These are phyloP conservation scores for Zygoascus bituminiphila DNA, from an alignment of 805 yeast genomes.

Conservation along the genomic window DNA sequence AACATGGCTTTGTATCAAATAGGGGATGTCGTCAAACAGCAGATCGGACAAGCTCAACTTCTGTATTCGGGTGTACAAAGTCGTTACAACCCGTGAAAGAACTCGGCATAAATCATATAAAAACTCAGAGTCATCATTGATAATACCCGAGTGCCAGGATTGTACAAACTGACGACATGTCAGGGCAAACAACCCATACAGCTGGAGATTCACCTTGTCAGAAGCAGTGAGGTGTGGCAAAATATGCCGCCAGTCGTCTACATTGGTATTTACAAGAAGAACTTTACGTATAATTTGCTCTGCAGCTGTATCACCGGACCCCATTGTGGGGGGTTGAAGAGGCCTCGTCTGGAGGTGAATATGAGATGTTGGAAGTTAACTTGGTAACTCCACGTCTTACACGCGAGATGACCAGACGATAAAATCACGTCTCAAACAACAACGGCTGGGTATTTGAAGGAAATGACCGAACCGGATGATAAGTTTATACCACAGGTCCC, in stretches of 20 bases:
- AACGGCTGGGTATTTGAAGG: too few species aligned
- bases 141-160: slow-evolving; percentile 37
- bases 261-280: slow-evolving; percentile 20
- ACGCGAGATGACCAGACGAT: slow-evolving; percentile 1
- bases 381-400: not conserved
- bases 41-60: slow-evolving; percentile 31
- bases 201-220: slow-evolving; percentile 34
- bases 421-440: too few species aligned
- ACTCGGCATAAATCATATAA: slow-evolving; percentile 9
- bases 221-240: slow-evolving; percentile 37
- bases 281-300: slow-evolving; percentile 23
- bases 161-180: slow-evolving; percentile 40
- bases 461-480: not conserved
- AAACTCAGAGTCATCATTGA: slow-evolving; percentile 36
- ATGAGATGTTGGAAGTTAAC: not conserved
- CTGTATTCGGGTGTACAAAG: not conserved
- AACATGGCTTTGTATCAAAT: slow-evolving; percentile 34
- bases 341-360: not conserved
- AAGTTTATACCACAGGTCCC: not conserved
- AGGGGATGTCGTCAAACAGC: slow-evolving; percentile 39
- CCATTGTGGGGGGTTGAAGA: too few species aligned
- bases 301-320: not conserved
- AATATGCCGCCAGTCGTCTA: slow-evolving; percentile 17
- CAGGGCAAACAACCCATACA: slow-evolving; percentile 41
- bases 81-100: not conserved